These are phyloP conservation scores for Ochetophila trinervis DNA, from an alignment of 306 rosid species.

Conservation along the genomic window DNA sequence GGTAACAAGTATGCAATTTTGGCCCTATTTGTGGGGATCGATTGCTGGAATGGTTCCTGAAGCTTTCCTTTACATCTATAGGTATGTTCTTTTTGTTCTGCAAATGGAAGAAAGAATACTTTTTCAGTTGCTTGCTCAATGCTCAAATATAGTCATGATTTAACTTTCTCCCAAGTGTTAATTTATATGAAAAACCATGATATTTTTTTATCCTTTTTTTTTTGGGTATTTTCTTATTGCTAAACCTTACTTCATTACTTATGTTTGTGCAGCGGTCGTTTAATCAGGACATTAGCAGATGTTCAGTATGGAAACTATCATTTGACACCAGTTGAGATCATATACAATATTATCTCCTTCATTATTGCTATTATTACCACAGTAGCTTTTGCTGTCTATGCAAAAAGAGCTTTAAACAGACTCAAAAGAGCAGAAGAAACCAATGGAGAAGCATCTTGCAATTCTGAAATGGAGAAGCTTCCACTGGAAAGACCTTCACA, in stretches of 20 bases:
- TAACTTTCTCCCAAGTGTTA: background rate
- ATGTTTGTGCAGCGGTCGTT: constrained; percentile 62
- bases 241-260: background rate
- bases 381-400: constrained; percentile 78
- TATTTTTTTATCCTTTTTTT: background rate
- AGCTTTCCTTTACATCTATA: constrained; percentile 90
- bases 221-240: background rate
- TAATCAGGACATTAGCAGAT: constrained; percentile 74
- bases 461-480: constrained; percentile 61
- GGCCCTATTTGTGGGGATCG: constrained; percentile 96
- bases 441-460: constrained; percentile 39
- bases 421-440: constrained; percentile 56
- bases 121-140: background rate
- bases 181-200: background rate
- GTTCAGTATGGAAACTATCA: constrained; percentile 77
- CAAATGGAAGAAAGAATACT: background rate
- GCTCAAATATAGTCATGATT: background rate
- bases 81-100: constrained; percentile 42
- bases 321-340: constrained; percentile 76
- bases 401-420: constrained; percentile 67
- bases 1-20: constrained; percentile 85
- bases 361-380: constrained; percentile 72
- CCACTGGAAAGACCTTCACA: constrained; percentile 52
- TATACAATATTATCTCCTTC: constrained; percentile 78
- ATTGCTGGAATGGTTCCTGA: constrained; percentile 97